These are phyloP conservation scores for Calonectria pauciramosa DNA, from an alignment of 2,329 filamentous ascomycete genomes.

Conservation along the genomic window DNA sequence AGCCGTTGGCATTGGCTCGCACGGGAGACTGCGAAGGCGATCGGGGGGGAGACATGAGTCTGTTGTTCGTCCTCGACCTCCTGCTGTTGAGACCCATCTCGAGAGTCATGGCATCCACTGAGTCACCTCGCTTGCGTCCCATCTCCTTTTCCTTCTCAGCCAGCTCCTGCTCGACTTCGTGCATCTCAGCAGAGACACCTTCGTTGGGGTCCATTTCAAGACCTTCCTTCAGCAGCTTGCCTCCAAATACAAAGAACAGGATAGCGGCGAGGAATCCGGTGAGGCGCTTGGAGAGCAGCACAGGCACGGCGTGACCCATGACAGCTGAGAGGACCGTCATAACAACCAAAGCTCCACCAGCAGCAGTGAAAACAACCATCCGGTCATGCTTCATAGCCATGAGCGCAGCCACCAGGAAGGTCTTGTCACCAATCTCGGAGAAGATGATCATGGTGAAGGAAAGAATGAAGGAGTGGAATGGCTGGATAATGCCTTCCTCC, in stretches of 20 bases:
- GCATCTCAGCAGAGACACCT: constrained; percentile 96
- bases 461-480: constrained; percentile 89
- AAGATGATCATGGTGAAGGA: constrained; percentile 98
- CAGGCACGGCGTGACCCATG: constrained; percentile 91
- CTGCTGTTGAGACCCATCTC: constrained; percentile 82
- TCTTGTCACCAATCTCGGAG: constrained; percentile 98
- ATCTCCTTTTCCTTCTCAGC: constrained; percentile 92
- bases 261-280: constrained; percentile 89
- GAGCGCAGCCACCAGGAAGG: constrained; percentile 94
- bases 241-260: constrained; percentile 92
- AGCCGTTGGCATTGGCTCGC: constrained; percentile 67
- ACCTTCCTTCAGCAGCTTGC: constrained; percentile 86
- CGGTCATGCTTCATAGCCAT: constrained; percentile 99
- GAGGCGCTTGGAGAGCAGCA: constrained; percentile 89
- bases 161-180: constrained; percentile 93
- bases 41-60: constrained; percentile 84
- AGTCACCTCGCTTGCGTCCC: constrained; percentile 72
- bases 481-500: constrained; percentile 78
- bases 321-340: constrained; percentile 97
- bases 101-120: constrained; percentile 80
- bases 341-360: constrained; percentile 89
- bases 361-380: constrained; percentile 92
- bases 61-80: constrained; percentile 80
- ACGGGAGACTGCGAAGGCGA: constrained; percentile 84
- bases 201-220: constrained; percentile 90